phyloP scores from a whole-genome alignment of 768 basidiomycete species.

The Rhizopogon vesiculosus region DNA sequence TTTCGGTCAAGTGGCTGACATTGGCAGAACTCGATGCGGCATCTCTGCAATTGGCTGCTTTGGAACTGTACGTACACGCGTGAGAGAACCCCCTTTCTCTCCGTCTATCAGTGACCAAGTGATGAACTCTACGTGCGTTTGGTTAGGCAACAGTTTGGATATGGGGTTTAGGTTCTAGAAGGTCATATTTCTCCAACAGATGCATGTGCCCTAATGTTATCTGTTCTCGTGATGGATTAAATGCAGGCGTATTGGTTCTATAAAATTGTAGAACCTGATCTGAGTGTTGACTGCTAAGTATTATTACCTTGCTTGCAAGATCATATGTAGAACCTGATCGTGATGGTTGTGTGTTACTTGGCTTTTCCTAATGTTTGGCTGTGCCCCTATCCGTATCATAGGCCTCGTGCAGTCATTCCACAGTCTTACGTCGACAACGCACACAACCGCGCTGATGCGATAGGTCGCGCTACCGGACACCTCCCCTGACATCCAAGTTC shows the following conservation, averaged over 20 bases:
- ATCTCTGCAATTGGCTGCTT: conserved; percentile 11
- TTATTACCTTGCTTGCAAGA: not conserved
- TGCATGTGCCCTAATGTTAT: not conserved
- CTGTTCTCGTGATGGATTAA: not conserved
- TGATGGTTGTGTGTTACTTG: no score
- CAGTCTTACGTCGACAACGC: conserved; percentile 24
- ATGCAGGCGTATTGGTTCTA: not conserved
- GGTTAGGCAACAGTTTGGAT: conserved; percentile 5
- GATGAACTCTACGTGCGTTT: conserved; percentile 14
- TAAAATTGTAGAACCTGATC: not conserved
- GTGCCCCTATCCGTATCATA: not conserved
- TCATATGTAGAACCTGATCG: no score
- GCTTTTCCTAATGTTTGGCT: no score
- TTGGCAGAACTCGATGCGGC: conserved; percentile 17
- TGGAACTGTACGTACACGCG: conserved; percentile 18
- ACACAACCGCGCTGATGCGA: conserved; percentile 12
- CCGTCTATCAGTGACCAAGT: conserved; percentile 2
- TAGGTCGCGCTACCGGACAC: not conserved
- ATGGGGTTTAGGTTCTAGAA: conserved; percentile 1
- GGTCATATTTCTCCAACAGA: not conserved
- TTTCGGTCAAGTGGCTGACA: conserved; percentile 16
- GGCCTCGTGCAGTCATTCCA: not conserved
- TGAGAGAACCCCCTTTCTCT: conserved; percentile 15
- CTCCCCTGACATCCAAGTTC: not conserved
- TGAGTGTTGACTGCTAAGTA: not conserved